A percentile compares a stretch with the other conserved stretches of the same genome.
Conservation (phyloP, 73 alveolate species). For the Symbiodinium natans region DNA sequence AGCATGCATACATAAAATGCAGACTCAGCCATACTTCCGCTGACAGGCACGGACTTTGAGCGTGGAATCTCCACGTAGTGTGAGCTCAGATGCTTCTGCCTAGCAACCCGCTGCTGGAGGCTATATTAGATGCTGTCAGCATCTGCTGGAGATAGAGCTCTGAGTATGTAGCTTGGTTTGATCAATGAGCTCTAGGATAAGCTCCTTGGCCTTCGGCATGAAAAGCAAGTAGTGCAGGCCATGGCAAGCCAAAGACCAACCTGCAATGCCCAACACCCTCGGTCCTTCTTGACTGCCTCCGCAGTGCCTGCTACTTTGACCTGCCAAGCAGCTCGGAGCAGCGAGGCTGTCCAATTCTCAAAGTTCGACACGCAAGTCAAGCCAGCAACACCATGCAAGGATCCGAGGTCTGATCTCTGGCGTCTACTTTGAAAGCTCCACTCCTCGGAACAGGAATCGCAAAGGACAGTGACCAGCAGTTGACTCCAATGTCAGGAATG, state of each 20-base stretch:
- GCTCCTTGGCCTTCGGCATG: constrained; percentile 40
- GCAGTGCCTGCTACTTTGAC: constrained; percentile 92
- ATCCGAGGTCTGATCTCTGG: constrained; percentile 80
- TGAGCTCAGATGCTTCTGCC: constrained; percentile 81
- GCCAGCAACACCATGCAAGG: constrained; percentile 85
- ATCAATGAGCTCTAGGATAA: constrained; percentile 74
- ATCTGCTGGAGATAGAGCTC: neutral
- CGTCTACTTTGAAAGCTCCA: constrained; percentile 90
- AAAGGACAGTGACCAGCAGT: too few relatives aligned
- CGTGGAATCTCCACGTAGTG: constrained; percentile 92
- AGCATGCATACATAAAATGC: neutral
- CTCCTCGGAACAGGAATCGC: constrained; percentile 25
- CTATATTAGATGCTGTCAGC: neutral
- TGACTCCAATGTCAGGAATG: too few relatives aligned
- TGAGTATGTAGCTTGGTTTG: constrained; percentile 25
- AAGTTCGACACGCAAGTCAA: neutral
- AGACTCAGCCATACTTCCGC: neutral
- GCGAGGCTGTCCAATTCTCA: neutral
- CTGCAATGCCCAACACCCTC: neutral
- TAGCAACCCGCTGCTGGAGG: too few relatives aligned
- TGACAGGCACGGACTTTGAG: constrained; percentile 32
- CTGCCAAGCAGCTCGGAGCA: neutral
- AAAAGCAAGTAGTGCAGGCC: neutral
- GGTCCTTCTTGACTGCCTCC: constrained; percentile 86
- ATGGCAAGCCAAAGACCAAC: neutral